Base-by-base conservation (phyloP, 306 rosid species). In the Quercus rubra region DNA sequence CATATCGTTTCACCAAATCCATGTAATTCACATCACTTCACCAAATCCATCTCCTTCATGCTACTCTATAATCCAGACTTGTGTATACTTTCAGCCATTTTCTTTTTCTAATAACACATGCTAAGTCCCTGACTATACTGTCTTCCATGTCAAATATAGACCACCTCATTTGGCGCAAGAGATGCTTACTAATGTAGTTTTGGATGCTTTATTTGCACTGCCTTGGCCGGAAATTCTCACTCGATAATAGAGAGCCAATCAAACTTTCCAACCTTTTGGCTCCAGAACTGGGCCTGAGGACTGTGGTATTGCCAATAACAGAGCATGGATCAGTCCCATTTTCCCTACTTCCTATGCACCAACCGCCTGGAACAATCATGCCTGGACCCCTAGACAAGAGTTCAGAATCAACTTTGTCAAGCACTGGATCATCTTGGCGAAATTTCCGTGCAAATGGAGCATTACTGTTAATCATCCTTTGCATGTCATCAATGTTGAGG, bases 381-480 rank as follows among this genome's bases (percentile, higher is more conserved):
- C 88, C 92, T 2, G 88, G 81, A 74, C 83, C 87, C 64, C 90
- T 82, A 61, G 79, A 84, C 83, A 96, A 84, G 59, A 96, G 89
- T 55, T 90, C 92, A 0, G 90, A 66, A 75, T 96, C 99, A 31
- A 96, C 79, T 85, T 87, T 86, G 82, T 89, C 92, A 49, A 96
- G 89, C 33, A 93, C 99, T 0, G 94, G 93, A 76, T 96, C 97
- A 0, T 96, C 89, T 71, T 86, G 83, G 31, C 20, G 96, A 80
- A 96, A 91, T 83, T 96, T 96, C 83, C 99, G 90, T 0, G 99
- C 98, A 71, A 96, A 96, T 58, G 99, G 99, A 56, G 97, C 97
- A 15, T 91, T 93, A 77, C 99, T 96, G 64, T 85, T 46, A 6
- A 90, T 76, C 96, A 96, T 91, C 69, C 30, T 83, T 75, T 79